These are phyloP conservation scores for Pythium brachiatum DNA, from an alignment of 352 stramenopile genomes.

Conservation along the genomic window DNA sequence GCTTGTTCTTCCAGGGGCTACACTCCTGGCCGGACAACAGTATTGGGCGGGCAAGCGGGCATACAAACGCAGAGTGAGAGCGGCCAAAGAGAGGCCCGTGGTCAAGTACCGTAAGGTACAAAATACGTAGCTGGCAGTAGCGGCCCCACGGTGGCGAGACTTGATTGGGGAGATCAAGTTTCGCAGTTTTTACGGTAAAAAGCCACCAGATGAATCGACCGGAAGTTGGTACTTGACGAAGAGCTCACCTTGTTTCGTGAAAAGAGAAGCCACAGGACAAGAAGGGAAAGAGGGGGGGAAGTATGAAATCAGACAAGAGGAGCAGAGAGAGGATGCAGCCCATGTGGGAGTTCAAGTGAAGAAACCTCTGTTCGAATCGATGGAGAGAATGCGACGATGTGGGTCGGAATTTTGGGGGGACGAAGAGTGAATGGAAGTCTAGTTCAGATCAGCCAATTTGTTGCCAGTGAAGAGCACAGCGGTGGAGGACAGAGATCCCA, in stretches of 20 bases:
- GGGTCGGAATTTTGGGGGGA: constrained; percentile 1
- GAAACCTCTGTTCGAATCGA: constrained; percentile 1
- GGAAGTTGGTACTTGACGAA: constrained; percentile 7
- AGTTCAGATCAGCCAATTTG: neutral
- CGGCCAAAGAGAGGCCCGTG: neutral
- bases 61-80: constrained; percentile 22
- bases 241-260: constrained; percentile 13
- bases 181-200: constrained; percentile 25
- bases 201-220: neutral
- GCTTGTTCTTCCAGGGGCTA: constrained; percentile 12
- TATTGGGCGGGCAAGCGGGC: neutral
- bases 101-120: constrained; percentile 21
- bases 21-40: neutral
- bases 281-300: constrained; percentile 2
- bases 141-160: neutral
- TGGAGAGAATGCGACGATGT: constrained; percentile 19
- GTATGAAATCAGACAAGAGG: constrained; percentile 7
- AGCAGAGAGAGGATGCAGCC: neutral
- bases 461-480: neutral
- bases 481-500: neutral
- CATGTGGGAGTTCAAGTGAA: neutral
- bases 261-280: neutral
- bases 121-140: constrained; percentile 8
- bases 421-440: neutral
- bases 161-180: constrained; percentile 10